A percentile compares a stretch with the other conserved stretches of the same genome.
Conservation (phyloP, 768 basidiomycete species). For the Phylloporus arenicola region DNA sequence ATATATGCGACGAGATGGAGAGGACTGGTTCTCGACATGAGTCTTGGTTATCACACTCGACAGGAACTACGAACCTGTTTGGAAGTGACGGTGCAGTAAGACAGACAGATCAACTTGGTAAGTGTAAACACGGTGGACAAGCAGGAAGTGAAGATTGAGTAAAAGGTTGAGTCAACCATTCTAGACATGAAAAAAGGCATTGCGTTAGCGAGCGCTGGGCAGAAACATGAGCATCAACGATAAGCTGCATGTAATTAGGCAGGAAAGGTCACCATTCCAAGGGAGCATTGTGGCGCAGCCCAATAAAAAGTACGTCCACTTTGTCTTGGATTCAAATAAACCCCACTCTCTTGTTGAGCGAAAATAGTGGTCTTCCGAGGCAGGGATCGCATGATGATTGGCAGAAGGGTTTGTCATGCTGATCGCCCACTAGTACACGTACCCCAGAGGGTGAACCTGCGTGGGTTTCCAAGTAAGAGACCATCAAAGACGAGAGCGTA, state of each 20-base stretch:
- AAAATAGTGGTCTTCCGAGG: background rate
- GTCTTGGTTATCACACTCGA: background rate
- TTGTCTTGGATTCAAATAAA: background rate
- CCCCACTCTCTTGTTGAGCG: background rate
- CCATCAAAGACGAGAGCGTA: too few species aligned
- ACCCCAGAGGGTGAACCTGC: background rate
- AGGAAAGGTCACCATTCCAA: slow-evolving; percentile 69
- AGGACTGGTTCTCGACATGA: slow-evolving; percentile 37
- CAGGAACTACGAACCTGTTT: slow-evolving; percentile 48
- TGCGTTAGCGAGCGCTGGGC: slow-evolving; percentile 46
- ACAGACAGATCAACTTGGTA: slow-evolving; percentile 63
- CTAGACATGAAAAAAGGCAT: slow-evolving; percentile 73
- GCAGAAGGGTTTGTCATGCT: background rate
- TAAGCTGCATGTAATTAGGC: slow-evolving; percentile 33
- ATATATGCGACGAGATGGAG: slow-evolving; percentile 45
- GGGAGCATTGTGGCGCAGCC: slow-evolving; percentile 74
- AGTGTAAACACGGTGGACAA: slow-evolving; percentile 56
- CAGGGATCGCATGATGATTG: background rate
- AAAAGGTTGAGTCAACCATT: slow-evolving; percentile 53
- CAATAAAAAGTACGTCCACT: slow-evolving; percentile 64
- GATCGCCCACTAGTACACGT: background rate
- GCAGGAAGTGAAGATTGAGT: slow-evolving; percentile 56
- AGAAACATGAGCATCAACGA: too few species aligned
- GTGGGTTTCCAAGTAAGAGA: too few species aligned
- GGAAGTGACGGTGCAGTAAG: slow-evolving; percentile 63